Evolutionary conservation across 768 basidiomycete genomes (phyloP), one percentile per base, ranked within the genome.

Genomic region (Rhizopogon roseolus): DNA sequence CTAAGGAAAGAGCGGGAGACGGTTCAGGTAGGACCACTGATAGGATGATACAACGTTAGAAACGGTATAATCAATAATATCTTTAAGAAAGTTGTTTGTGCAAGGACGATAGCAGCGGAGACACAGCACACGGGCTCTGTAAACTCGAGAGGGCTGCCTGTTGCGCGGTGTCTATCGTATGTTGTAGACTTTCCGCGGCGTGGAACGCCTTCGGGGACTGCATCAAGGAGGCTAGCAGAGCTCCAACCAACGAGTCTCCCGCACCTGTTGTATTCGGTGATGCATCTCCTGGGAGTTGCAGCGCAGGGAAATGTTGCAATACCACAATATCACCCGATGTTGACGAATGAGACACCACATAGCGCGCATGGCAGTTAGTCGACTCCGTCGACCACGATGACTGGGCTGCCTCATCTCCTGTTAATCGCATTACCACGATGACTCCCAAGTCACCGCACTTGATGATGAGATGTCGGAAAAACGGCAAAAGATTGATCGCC

Each of bases 231-330:
- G 92, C 87, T n/a, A 95, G 68, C 29, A 97, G 63, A 1, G 87
- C 82, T 6, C 94, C 95, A 1, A 90, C 93, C 25, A 97, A 80
- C 3, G 90, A 86, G 70, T 98, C 95, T 0, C 95, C 95, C 1
- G 91, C 94, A 1, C 96, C 96, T 0, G 95, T 98, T 8, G 92
- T 90, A 59, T 86, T 94, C 19, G 86, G 70, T 9, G 74, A 61
- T 25, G 66, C 61, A 14, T 66, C 64, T 4, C 55, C 62, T 9
- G 80, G 69, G 14, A 73, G 57, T 1, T 68, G 64, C 16, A 78
- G 60, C 7, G 90, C 76, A 10, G 90, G 81, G 66, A 88, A 93
- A 64, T 94, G 88, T 40, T 84, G 82, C 29, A 95, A 44, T 6
- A 90, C 76, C 7, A 92, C 64, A 4, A 79, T 69, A 53, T 81